phyloP scores from a whole-genome alignment of 495 filamentous ascomycete genomes.

The Sabuloglossum arenarium region DNA sequence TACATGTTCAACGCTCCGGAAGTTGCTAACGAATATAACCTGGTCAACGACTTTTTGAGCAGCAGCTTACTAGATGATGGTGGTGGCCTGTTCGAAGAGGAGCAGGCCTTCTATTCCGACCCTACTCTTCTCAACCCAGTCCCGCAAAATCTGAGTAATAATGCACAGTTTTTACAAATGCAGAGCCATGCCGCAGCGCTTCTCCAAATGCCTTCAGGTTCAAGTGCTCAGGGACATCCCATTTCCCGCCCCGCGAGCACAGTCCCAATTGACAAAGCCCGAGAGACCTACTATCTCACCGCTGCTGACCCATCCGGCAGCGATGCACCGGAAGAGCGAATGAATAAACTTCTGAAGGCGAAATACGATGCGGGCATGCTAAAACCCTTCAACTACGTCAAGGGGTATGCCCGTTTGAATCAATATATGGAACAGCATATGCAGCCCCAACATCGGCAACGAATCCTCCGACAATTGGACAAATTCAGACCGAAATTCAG shows the following conservation, averaged over 20 bases:
- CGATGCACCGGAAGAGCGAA: conserved; percentile 77
- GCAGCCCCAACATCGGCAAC: conserved; percentile 53
- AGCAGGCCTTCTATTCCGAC: conserved; percentile 27
- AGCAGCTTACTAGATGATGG: conserved; percentile 68
- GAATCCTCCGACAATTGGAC: conserved; percentile 77
- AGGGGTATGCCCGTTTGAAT: conserved; percentile 75
- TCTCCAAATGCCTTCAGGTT: conserved; percentile 14
- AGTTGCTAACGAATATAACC: conserved; percentile 84
- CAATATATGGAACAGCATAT: conserved; percentile 82
- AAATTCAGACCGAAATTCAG: conserved; percentile 89
- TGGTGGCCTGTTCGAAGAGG: conserved; percentile 15
- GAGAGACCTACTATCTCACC: conserved; percentile 85
- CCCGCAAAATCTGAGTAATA: conserved; percentile 6
- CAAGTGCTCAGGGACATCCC: conserved; percentile 27
- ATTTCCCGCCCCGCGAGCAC: conserved; percentile 36
- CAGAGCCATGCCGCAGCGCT: not conserved
- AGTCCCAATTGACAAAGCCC: conserved; percentile 56
- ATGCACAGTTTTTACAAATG: conserved; percentile 5
- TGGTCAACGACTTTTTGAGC: conserved; percentile 88
- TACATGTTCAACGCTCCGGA: conserved; percentile 94
- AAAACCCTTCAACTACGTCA: conserved; percentile 94
- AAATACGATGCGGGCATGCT: conserved; percentile 90
- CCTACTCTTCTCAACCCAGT: conserved; percentile 27
- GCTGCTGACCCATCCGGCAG: conserved; percentile 87
- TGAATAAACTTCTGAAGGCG: conserved; percentile 84